phyloP scores from a whole-genome alignment of 1,139 yeast species.

The Geotrichum macrosporum region DNA sequence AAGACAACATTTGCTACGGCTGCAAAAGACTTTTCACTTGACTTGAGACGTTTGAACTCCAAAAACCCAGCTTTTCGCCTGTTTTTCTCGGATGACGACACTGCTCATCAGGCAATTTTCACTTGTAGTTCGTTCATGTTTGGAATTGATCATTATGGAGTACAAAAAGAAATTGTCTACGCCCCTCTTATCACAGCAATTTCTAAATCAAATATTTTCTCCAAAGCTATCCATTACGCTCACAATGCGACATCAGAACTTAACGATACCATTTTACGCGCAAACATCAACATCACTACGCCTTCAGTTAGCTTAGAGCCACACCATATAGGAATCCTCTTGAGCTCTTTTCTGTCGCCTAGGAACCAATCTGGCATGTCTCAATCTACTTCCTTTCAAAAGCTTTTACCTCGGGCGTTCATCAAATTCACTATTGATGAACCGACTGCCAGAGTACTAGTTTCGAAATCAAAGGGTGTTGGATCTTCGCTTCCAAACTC shows the following conservation, averaged over 20 bases:
- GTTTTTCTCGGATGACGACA: slow-evolving; percentile 35
- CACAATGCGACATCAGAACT: slow-evolving; percentile 21
- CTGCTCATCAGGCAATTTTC: slow-evolving; percentile 42
- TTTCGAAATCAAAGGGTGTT: slow-evolving; percentile 23
- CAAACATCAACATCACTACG: slow-evolving; percentile 37
- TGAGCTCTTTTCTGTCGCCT: slow-evolving; percentile 24
- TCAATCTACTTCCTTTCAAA: slow-evolving; percentile 25
- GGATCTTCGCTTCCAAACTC: slow-evolving; percentile 10
- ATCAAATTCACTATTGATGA: slow-evolving; percentile 39
- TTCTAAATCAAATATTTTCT: slow-evolving; percentile 38
- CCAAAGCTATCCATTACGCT: slow-evolving; percentile 36
- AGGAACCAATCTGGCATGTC: not conserved
- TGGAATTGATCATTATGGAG: slow-evolving; percentile 32
- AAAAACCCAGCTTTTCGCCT: slow-evolving; percentile 41
- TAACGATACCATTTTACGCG: slow-evolving; percentile 33
- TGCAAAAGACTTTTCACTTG: slow-evolving; percentile 39
- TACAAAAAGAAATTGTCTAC: slow-evolving; percentile 40
- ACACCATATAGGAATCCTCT: slow-evolving; percentile 33
- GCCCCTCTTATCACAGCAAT: slow-evolving; percentile 40
- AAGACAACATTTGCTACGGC: slow-evolving; percentile 29
- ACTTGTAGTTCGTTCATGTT: slow-evolving; percentile 39
- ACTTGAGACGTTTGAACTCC: slow-evolving; percentile 40
- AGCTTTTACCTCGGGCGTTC: slow-evolving; percentile 36
- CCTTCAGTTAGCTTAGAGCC: slow-evolving; percentile 41
- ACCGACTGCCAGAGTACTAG: slow-evolving; percentile 38